Conservation (phyloP, 306 rosid genomes). For the Sesbania bispinosa region DNA sequence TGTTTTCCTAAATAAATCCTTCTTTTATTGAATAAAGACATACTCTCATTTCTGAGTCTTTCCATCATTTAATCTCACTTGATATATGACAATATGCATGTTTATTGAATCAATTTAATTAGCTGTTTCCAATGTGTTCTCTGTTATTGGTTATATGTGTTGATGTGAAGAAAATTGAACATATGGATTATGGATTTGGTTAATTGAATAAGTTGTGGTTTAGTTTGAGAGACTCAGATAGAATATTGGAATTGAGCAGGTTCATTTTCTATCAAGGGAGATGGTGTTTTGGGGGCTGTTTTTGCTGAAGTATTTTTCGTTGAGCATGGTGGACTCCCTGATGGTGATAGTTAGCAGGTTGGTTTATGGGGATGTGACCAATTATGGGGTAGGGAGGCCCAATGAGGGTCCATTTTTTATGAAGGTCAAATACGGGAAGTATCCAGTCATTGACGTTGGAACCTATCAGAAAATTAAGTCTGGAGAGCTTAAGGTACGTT, state of each 20-base stretch:
- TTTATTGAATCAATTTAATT: no score
- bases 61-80: no score
- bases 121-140: no score
- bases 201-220: background rate
- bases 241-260: no score
- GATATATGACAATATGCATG: no score
- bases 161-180: no score
- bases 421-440: constrained; percentile 65
- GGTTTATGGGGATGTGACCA: constrained; percentile 45
- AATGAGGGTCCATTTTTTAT: constrained; percentile 63
- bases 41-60: no score
- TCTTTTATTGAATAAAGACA: no score
- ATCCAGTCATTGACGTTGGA: constrained; percentile 57
- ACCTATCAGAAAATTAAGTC: constrained; percentile 45
- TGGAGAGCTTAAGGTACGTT: constrained; percentile 52
- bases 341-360: constrained; percentile 48
- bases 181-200: background rate
- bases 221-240: background rate
- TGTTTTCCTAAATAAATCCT: no score
- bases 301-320: constrained; percentile 44
- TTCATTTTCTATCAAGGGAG: constrained; percentile 53
- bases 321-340: constrained; percentile 46
- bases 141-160: no score
- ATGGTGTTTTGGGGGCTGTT: constrained; percentile 42
- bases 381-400: constrained; percentile 59